Percentiles rank a stretch among this genome's conserved stretches.
Evolutionary conservation across 352 stramenopile genomes (phyloP).

Genomic region (Phytophthora aleatoria): DNA sequence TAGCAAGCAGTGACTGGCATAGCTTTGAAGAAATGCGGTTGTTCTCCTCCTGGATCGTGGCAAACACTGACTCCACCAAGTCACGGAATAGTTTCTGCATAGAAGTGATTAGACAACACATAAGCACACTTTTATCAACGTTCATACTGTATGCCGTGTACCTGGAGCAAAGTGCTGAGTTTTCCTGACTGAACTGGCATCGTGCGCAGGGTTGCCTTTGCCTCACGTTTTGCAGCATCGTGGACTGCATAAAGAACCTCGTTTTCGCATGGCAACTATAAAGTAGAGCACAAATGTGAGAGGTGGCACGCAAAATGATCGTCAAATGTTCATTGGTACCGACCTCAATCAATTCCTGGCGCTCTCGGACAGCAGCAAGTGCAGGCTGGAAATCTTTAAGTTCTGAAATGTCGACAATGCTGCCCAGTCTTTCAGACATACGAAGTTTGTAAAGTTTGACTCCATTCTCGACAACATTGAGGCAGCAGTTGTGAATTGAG

Average conservation of each 20-base stretch:
- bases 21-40: slow-evolving; percentile 63
- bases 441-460: slow-evolving; percentile 82
- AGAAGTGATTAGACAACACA: slow-evolving; percentile 9
- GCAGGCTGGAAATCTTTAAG: slow-evolving; percentile 58
- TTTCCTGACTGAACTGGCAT: slow-evolving; percentile 76
- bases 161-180: slow-evolving; percentile 61
- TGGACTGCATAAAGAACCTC: slow-evolving; percentile 57
- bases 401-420: slow-evolving; percentile 77
- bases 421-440: slow-evolving; percentile 68
- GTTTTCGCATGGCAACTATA: slow-evolving; percentile 67
- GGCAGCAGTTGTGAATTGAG: slow-evolving; percentile 80
- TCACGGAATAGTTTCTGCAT: slow-evolving; percentile 82
- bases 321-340: background rate
- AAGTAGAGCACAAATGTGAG: slow-evolving; percentile 1
- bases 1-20: slow-evolving; percentile 58
- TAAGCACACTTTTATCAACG: background rate
- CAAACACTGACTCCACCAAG: slow-evolving; percentile 67
- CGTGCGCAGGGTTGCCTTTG: slow-evolving; percentile 47
- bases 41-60: slow-evolving; percentile 77
- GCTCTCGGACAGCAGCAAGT: slow-evolving; percentile 33
- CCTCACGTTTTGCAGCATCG: slow-evolving; percentile 51
- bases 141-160: slow-evolving; percentile 20
- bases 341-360: slow-evolving; percentile 48
- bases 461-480: slow-evolving; percentile 78
- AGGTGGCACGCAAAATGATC: background rate